phyloP scores from a whole-genome alignment of 179 eudicot genomes.

The Beta macrorhiza region DNA sequence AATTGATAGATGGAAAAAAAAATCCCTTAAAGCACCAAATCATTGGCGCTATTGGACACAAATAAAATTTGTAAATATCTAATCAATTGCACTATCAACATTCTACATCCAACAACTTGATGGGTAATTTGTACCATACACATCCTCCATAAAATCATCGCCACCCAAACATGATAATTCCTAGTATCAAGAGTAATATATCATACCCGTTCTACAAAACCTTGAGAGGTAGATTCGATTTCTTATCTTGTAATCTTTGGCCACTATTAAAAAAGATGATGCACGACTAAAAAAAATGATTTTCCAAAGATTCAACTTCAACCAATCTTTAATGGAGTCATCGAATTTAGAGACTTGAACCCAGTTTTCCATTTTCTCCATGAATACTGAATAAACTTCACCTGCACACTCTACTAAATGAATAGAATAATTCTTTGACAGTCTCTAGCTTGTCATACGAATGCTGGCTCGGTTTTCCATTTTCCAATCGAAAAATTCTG shows the following conservation, averaged over 20 bases:
- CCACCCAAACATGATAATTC: not conserved
- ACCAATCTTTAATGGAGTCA: not conserved
- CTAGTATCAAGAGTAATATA: not conserved
- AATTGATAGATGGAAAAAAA: too few species aligned
- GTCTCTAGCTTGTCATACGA: constrained; percentile 4
- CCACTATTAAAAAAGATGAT: not conserved
- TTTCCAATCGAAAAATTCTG: constrained; percentile 1
- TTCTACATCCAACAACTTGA: too few species aligned
- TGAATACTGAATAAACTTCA: not conserved
- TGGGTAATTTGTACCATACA: not conserved
- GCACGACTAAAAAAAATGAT: not conserved
- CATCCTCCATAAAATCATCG: not conserved
- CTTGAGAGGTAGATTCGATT: constrained; percentile 4
- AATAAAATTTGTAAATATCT: too few species aligned
- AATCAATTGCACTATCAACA: too few species aligned
- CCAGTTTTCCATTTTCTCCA: not conserved
- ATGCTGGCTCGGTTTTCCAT: not conserved
- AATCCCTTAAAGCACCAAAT: too few species aligned
- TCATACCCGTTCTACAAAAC: not conserved
- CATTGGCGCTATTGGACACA: too few species aligned
- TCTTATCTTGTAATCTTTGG: not conserved
- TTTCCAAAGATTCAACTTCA: not conserved
- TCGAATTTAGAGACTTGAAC: not conserved
- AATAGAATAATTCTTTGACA: not conserved
- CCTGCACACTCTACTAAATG: constrained; percentile 3